phyloP scores from a whole-genome alignment of 2,329 filamentous ascomycete species.

The Rutstroemia sydowiana region DNA sequence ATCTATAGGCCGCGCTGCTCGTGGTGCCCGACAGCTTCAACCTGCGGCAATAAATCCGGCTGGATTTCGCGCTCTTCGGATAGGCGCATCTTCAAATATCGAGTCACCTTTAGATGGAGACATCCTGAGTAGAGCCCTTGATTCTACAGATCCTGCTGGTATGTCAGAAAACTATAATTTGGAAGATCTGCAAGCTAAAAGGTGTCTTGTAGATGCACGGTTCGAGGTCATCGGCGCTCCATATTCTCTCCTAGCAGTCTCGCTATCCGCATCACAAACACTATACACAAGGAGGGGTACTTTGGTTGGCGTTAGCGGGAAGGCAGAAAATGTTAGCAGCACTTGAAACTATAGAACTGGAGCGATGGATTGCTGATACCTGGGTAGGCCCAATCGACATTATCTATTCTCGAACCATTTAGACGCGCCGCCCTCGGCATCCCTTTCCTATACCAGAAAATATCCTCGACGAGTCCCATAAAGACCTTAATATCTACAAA shows the following conservation, averaged over 20 bases:
- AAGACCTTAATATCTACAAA: conserved; percentile 85
- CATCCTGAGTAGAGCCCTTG: conserved; percentile 45
- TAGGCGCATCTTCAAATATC: conserved; percentile 53
- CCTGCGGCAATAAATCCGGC: conserved; percentile 9
- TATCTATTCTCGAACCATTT: conserved; percentile 80
- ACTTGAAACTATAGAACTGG: conserved; percentile 4
- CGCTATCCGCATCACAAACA: conserved; percentile 84
- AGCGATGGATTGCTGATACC: conserved; percentile 12
- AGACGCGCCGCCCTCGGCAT: conserved; percentile 73
- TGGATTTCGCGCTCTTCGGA: conserved; percentile 51
- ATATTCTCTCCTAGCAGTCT: conserved; percentile 89
- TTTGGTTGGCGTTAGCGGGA: conserved; percentile 81
- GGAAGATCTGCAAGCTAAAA: conserved; percentile 6
- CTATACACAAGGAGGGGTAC: conserved; percentile 90
- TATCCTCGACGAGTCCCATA: conserved; percentile 80
- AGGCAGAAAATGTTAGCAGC: conserved; percentile 71
- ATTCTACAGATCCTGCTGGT: conserved; percentile 29
- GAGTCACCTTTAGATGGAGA: conserved; percentile 46
- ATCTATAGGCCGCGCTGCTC: conserved; percentile 20
- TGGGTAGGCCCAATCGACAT: conserved; percentile 71
- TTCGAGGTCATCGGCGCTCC: conserved; percentile 91
- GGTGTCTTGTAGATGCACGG: conserved; percentile 61
- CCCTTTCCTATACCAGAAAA: conserved; percentile 89
- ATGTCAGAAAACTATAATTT: neutral
- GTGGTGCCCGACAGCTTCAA: conserved; percentile 23